phyloP scores from a whole-genome alignment of 768 basidiomycete species.

The Leccinum arenicola region DNA sequence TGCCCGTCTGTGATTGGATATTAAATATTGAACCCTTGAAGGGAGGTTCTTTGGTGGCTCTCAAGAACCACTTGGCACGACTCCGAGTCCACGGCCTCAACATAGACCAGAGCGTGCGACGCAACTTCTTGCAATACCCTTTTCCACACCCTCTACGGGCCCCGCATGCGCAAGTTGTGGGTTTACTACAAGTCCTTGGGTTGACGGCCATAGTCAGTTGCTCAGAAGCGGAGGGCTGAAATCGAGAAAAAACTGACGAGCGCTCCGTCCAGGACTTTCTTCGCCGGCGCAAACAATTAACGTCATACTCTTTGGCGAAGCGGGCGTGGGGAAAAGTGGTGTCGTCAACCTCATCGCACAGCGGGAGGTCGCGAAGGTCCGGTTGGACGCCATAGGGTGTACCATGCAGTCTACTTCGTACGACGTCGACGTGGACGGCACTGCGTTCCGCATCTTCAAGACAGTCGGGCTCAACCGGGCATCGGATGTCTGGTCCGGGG shows the following conservation, averaged over 20 bases:
- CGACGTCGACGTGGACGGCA: constrained; percentile 9
- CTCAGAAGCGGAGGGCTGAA: background rate
- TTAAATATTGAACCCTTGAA: no score
- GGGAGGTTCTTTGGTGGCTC: no score
- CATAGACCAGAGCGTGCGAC: no score
- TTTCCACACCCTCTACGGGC: no score
- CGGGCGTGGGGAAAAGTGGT: constrained; percentile 7
- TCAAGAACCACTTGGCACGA: no score
- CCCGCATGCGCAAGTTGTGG: no score
- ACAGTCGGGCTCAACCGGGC: constrained; percentile 25
- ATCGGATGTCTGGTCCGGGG: background rate
- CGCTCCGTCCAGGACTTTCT: background rate
- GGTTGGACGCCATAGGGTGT: constrained; percentile 21
- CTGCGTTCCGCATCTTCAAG: constrained; percentile 21
- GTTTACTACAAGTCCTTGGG: no score
- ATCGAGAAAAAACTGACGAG: background rate
- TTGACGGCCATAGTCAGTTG: no score
- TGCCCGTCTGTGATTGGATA: no score
- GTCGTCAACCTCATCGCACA: background rate
- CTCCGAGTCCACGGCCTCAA: no score
- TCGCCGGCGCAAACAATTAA: background rate
- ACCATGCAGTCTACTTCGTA: constrained; percentile 29
- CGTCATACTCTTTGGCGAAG: constrained; percentile 5
- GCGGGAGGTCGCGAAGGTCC: no score
- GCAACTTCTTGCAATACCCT: no score